These are phyloP conservation scores for Talaromyces sp. DNA, from an alignment of 2,329 filamentous ascomycete genomes.

Conservation along the genomic window DNA sequence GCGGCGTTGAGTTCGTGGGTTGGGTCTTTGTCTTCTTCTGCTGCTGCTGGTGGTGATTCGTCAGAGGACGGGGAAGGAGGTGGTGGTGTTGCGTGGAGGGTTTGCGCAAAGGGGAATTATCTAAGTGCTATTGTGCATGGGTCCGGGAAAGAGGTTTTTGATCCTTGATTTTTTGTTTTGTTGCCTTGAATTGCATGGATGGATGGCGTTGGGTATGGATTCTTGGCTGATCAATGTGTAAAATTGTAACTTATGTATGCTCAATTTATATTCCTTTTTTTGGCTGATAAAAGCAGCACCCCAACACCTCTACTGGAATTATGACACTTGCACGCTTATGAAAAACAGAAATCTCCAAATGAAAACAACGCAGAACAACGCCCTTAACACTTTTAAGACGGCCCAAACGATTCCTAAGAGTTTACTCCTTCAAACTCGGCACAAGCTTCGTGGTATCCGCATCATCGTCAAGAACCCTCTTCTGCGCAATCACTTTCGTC, in stretches of 20 bases:
- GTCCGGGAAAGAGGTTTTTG: constrained; percentile 32
- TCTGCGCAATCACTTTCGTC: constrained; percentile 31
- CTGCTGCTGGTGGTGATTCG: background rate
- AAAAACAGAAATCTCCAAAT: background rate
- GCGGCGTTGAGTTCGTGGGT: constrained; percentile 46
- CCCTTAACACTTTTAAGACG: background rate
- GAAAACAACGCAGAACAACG: background rate
- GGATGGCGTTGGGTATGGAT: background rate
- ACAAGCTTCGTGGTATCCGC: background rate
- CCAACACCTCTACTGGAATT: constrained; percentile 6
- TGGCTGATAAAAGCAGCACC: background rate
- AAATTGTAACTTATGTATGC: background rate
- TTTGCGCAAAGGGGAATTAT: constrained; percentile 36
- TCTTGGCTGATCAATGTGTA: background rate
- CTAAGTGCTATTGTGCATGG: constrained; percentile 32
- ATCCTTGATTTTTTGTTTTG: background rate
- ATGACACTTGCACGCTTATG: background rate
- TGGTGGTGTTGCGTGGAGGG: constrained; percentile 33
- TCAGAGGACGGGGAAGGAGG: constrained; percentile 11
- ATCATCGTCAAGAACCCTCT: background rate
- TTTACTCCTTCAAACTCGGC: background rate
- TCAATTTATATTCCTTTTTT: background rate
- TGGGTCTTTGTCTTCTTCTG: constrained; percentile 19
- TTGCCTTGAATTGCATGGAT: background rate
- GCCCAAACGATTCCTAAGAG: too few relatives aligned